Base-by-base conservation (phyloP, 331 rosid species). In the Saraca asoca region DNA sequence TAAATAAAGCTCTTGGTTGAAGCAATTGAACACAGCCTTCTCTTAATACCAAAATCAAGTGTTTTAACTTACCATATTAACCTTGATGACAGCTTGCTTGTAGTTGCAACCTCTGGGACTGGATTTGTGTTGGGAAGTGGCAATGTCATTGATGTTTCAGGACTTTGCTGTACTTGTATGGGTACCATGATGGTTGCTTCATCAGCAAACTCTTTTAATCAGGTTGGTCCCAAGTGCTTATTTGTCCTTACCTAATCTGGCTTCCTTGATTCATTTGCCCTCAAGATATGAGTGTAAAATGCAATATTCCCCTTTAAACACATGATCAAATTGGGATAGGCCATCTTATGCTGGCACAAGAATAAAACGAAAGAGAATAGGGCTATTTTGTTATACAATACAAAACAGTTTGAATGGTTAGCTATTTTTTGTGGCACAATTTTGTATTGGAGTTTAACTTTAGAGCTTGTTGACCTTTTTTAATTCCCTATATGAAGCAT, bases 171-270 rank as follows among this genome's bases (percentile, higher is more conserved):
- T 75, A 93, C 98, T 69, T 93, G 97, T 66, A 67, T 88, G 39
- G 98, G 98, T 57, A 93, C 98, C 57, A 93, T 90, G 97, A 85
- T 93, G 98, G 96, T 93, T 81, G 95, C 98, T 44, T 95, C 98
- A 56, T 90, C 97, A 62, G 98, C 97, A 42, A 93, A 73, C 69
- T 78, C 98, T 39, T 83, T 93, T 72, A 93, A 93, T 78, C 98
- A 93, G 98, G 98, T 91, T 68, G 48, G 46, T 64, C 67, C 62
- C 68, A 35, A 54, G 18, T 51, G 7, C 58, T 16, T 35, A 9
- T 52, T 12, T 58, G 13, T 39, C 46, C 63, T 64, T 10, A 20
- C 12, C 19, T 66, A 16, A 14, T 12, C n/a, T 59, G 44, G 16
- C 14, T 61, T 5, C 5, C 12, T 4, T 52, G 12, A 9, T 20